A percentile compares a stretch with the other conserved stretches of the same genome.
These are phyloP conservation scores for Alternaria conjuncta DNA, from an alignment of 2,329 filamentous ascomycete genomes.

Conservation along the genomic window DNA sequence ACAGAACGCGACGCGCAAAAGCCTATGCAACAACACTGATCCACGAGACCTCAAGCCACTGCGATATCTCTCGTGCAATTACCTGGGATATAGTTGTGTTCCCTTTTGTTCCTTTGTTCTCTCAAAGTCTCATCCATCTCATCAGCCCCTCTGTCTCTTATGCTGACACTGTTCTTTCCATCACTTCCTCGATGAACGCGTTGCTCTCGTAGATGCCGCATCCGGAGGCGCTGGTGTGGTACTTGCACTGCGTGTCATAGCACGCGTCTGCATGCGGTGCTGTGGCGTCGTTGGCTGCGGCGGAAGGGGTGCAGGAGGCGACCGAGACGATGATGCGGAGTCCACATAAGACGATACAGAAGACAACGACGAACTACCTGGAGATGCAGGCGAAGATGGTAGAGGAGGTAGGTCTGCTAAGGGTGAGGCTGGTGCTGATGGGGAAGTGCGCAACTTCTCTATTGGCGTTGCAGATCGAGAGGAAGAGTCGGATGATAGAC, in stretches of 20 bases:
- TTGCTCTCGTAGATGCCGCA: neutral
- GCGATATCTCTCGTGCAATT: accelerated
- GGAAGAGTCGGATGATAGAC: neutral
- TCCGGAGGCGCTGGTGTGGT: neutral
- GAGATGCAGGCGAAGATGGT: neutral
- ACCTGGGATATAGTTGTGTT: neutral
- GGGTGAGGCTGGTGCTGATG: neutral
- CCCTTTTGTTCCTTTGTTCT: neutral
- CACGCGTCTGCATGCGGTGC: neutral
- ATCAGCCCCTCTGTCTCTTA: neutral
- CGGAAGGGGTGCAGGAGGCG: neutral
- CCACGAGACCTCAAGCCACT: neutral
- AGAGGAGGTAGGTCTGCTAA: neutral
- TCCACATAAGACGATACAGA: neutral
- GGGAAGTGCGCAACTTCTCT: neutral
- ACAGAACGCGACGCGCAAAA: neutral
- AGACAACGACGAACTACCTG: neutral
- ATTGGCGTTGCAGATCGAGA: neutral
- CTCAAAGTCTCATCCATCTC: neutral
- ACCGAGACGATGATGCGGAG: neutral
- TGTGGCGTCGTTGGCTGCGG: neutral
- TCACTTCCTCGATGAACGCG: neutral
- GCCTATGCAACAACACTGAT: neutral
- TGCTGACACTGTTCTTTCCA: neutral
- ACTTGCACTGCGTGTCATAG: neutral